Evolutionary conservation across 2,329 filamentous ascomycete species (phyloP), one percentile per base, ranked within the genome.

Genomic region (Clarireedia hainanense): DNA sequence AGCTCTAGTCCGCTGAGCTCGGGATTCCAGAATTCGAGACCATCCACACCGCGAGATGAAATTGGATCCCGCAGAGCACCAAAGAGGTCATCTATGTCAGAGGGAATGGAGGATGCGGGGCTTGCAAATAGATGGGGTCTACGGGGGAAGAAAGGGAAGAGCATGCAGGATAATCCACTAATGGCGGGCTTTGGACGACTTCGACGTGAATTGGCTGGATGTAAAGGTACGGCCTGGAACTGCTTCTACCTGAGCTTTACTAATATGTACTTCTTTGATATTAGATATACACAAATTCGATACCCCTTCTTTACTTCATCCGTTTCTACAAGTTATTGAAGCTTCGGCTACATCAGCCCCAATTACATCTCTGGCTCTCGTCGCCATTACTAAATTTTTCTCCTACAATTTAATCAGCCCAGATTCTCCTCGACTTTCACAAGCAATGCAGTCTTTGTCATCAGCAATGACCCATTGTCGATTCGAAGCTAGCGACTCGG

Each of bases 391-490:
- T 42, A 99, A 99, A 71, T 96, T 99, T 74, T 85, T 99, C 60
- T 87, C 91, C 5, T 99, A 99, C 71, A 90, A 92, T 58, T 89
- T 99, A 65, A 88, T 99, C 64, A 86, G 85, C 59, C 82, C 83
- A 55, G 80, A 85, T 47, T 96, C 91, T 24, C 92, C 91, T n/a
- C 82, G 91, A 53, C 88, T 97, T 59, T 81, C 89, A 9, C 79
- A 94, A 62, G 94, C 90, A 15, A 96, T 99, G 90, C 94, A 97
- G 71, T 84, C 91, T 4, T 78, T 99, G 27, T 95, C 92, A 15
- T 89, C 91, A 15, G 94, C 94, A 6, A 94, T 99, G 60, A 99
- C 94, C 48, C 92, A 99, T 70, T 99, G 94, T 69, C 86, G 95
- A 58, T 99, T 99, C 67, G 94, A 97, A 72, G 92, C 94, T 26